These are phyloP conservation scores for Plasmodiophora brassicae DNA, from an alignment of 208 protist genomes.

Conservation along the genomic window DNA sequence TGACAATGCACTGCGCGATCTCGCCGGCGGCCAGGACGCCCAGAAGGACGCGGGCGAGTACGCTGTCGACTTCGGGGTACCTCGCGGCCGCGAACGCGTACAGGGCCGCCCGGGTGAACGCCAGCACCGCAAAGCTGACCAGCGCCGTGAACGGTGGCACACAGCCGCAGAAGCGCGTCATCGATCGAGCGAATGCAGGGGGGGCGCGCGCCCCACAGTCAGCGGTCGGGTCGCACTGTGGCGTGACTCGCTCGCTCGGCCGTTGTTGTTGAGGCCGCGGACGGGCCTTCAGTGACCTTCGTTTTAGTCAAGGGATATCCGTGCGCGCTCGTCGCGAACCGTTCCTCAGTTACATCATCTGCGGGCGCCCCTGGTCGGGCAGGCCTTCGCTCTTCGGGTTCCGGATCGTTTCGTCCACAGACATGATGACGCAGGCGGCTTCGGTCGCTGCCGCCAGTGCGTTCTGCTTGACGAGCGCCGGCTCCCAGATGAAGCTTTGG, in stretches of 20 bases:
- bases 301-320: no score
- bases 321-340: no score
- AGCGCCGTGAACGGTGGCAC: neutral
- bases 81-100: conserved; percentile 1
- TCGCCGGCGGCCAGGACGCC: neutral
- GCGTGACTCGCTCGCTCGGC: no score
- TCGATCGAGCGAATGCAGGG: no score
- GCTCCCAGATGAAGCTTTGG: conserved; percentile 95
- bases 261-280: no score
- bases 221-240: no score
- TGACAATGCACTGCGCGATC: neutral
- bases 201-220: no score
- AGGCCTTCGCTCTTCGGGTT: conserved; percentile 41
- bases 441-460: conserved; percentile 96
- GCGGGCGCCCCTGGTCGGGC: conserved; percentile 3
- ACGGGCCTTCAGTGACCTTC: no score
- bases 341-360: no score
- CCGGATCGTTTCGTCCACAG: conserved; percentile 97
- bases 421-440: conserved; percentile 97
- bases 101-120: neutral
- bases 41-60: neutral
- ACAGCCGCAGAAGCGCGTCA: neutral
- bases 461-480: conserved; percentile 79
- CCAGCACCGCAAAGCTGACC: neutral
- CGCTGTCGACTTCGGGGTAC: neutral